A percentile compares a stretch with the other conserved stretches of the same genome.
These are phyloP conservation scores for Trichomonas vaginalis DNA, from an alignment of 208 protist genomes.

Conservation along the genomic window DNA sequence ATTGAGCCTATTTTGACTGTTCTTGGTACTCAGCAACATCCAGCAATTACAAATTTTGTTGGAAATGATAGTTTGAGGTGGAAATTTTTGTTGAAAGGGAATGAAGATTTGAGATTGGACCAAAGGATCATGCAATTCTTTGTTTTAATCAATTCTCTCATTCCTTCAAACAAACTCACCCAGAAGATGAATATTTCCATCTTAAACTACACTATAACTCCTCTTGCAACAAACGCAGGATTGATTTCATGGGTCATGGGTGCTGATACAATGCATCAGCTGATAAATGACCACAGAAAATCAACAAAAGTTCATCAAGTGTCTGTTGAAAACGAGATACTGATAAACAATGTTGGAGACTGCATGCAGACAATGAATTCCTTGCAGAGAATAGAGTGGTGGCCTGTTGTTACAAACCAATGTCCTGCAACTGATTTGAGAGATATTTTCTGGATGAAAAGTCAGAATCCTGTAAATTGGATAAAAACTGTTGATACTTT, in stretches of 20 bases:
- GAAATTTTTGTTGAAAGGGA: conserved; percentile 18
- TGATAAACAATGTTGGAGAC: not conserved
- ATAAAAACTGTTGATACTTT: not conserved
- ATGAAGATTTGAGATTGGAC: conserved; percentile 19
- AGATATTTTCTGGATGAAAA: not conserved
- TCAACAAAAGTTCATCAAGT: not conserved
- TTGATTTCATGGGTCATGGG: conserved; percentile 3
- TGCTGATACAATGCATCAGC: not conserved
- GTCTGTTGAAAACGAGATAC: not conserved
- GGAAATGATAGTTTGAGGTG: not conserved
- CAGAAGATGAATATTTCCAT: not conserved
- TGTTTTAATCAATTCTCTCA: not conserved
- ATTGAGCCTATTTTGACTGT: not conserved
- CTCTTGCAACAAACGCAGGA: not conserved
- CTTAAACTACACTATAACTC: not conserved
- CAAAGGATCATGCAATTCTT: conserved; percentile 21
- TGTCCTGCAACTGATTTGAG: not conserved
- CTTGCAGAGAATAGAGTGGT: not conserved
- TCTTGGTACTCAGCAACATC: not conserved
- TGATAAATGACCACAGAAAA: conserved; percentile 12
- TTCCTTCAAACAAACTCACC: not conserved
- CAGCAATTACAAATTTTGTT: not conserved
- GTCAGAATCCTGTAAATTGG: not conserved
- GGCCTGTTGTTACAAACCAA: not conserved
- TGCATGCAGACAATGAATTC: not conserved